Base-by-base conservation (phyloP, 257 asterid species). In the Nicotiana paniculata region DNA sequence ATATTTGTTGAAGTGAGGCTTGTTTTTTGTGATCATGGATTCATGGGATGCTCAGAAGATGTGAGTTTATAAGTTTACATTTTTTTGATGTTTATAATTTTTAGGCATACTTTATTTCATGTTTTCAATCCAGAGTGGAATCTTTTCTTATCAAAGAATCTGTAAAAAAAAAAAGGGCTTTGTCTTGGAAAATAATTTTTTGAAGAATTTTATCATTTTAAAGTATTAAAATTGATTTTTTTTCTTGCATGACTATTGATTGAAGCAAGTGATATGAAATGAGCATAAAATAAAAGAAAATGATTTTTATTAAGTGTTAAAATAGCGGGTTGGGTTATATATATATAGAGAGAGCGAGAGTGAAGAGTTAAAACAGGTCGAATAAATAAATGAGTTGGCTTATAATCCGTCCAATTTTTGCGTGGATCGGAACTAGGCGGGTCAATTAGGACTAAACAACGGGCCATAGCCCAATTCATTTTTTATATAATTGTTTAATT, bases 21-120 rank as follows among this genome's bases (percentile, higher is more conserved):
- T 48, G 11, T 12, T 72, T 21, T 32, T 46, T 5, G 8, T n/a
- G 57, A 35, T 68, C 84, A 81, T 81, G 84, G 79, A 18, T 9
- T 32, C 24, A 17, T 61, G 53, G 74, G 61, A 72, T 16, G 43
- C 51, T 57, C 81, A 81, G 51, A 70, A 62, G 67, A 51, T 82
- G 85, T 82, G 51, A 76, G 78, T 82, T 59, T 63, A 21, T 4
- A 8, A 26, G 64, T 37, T 37, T 82, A 79, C 70, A 63, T 10
- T 37, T 69, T 70, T 72, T 37, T n/a, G n/a, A 43, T 24, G 37
- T 43, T 46, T 59, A 2, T 72, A 12, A 46, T n/a, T n/a, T n/a
- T n/a, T n/a, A n/a, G n/a, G n/a, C n/a, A 39, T 21, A 51, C 55
- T 51, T 51, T 9, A 51, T 51, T 51, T 9, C 4, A 51, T 13